Conservation (phyloP, 768 basidiomycete genomes). For the Cubamyces lactineus region DNA sequence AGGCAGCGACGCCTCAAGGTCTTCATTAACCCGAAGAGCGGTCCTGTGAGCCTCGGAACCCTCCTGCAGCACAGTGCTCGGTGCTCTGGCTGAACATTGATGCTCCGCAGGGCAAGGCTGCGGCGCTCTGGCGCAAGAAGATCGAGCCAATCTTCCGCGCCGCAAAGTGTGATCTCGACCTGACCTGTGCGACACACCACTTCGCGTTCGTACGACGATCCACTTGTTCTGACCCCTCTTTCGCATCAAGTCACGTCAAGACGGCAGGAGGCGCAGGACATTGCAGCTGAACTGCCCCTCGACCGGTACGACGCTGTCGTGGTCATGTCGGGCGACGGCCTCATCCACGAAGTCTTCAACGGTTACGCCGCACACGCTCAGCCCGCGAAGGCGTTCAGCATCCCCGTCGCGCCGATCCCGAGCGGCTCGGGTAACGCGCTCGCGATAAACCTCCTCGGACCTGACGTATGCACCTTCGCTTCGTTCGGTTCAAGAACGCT, state of each 20-base stretch:
- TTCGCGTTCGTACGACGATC: not conserved
- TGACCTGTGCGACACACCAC: constrained; percentile 53
- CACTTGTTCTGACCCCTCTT: not conserved
- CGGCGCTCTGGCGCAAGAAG: constrained; percentile 51
- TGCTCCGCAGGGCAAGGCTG: constrained; percentile 59
- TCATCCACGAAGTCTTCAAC: constrained; percentile 83
- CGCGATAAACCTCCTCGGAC: constrained; percentile 74
- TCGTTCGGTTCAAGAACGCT: not conserved
- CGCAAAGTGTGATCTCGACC: constrained; percentile 64
- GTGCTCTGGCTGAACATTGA: constrained; percentile 2
- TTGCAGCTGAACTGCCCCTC: constrained; percentile 58
- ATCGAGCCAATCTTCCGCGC: constrained; percentile 75
- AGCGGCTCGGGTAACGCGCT: constrained; percentile 83
- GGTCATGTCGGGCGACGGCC: constrained; percentile 81
- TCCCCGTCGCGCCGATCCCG: constrained; percentile 79
- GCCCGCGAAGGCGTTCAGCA: constrained; percentile 60
- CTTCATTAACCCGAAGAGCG: constrained; percentile 80
- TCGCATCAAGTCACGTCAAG: constrained; percentile 60
- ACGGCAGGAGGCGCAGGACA: constrained; percentile 64
- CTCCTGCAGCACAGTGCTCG: not conserved
- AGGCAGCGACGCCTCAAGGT: constrained; percentile 62
- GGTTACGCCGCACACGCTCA: constrained; percentile 72
- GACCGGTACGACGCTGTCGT: constrained; percentile 69
- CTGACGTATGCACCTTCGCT: constrained; percentile 46
- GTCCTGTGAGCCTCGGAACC: constrained; percentile 52